Percentiles rank a stretch among this genome's conserved stretches.
phyloP scores from a whole-genome alignment of 2,329 filamentous ascomycete genomes.

The Aspergillus cejpii region DNA sequence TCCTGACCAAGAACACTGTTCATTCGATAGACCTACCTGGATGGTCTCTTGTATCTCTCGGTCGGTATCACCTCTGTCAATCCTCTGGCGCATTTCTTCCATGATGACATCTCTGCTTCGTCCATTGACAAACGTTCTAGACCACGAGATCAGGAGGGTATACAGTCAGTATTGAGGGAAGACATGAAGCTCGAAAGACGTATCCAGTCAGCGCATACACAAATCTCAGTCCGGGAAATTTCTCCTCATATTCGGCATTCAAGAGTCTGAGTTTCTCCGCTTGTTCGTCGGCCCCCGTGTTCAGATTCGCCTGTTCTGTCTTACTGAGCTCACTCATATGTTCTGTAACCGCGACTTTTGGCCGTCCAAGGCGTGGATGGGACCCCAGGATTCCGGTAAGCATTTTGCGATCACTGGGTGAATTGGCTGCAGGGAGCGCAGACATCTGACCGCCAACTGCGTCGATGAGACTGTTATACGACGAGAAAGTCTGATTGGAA shows the following conservation, averaged over 20 bases:
- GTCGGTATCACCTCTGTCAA: conserved; percentile 58
- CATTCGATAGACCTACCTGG: conserved; percentile 49
- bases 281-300: conserved; percentile 44
- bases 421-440: conserved; percentile 50
- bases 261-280: conserved; percentile 50
- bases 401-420: conserved; percentile 47
- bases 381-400: conserved; percentile 69
- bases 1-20: neutral
- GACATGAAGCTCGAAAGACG: neutral
- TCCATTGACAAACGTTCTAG: conserved; percentile 77
- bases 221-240: conserved; percentile 73
- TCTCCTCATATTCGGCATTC: conserved; percentile 70
- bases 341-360: conserved; percentile 48
- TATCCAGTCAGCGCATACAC: conserved; percentile 40
- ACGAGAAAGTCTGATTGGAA: conserved; percentile 52
- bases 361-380: conserved; percentile 74
- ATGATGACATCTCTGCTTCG: conserved; percentile 67
- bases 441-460: conserved; percentile 59
- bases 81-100: conserved; percentile 70
- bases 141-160: neutral
- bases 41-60: conserved; percentile 68
- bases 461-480: conserved; percentile 64
- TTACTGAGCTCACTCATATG: conserved; percentile 62
- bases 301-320: conserved; percentile 74
- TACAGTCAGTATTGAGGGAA: neutral